Conservation (phyloP, 2,329 filamentous ascomycete genomes). For the Alternaria tenuissima region DNA sequence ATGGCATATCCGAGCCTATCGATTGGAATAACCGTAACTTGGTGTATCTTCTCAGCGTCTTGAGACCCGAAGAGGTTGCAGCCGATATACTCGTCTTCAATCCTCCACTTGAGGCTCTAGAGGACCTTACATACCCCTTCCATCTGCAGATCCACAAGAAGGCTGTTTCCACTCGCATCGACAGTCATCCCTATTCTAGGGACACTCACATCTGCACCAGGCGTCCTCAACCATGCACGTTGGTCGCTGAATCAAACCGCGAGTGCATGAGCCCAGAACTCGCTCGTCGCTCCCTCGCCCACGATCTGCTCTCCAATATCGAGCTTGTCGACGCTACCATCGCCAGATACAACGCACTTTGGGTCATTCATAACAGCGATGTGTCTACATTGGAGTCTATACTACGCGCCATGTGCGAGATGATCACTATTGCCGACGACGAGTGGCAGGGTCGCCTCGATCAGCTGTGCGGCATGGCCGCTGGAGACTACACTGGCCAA, state of each 20-base stretch:
- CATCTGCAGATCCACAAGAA: slow-evolving; percentile 21
- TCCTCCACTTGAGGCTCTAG: slow-evolving; percentile 24
- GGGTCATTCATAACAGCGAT: slow-evolving; percentile 11
- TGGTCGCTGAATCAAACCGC: slow-evolving; percentile 19
- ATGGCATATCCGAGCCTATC: slow-evolving; percentile 6
- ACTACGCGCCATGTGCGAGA: slow-evolving; percentile 23
- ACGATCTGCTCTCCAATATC: slow-evolving; percentile 8
- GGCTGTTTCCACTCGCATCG: not conserved
- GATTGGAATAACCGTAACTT: slow-evolving; percentile 27
- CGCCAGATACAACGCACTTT: slow-evolving; percentile 22
- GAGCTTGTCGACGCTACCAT: slow-evolving; percentile 1
- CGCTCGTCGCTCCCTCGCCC: slow-evolving; percentile 23
- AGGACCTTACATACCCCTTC: slow-evolving; percentile 8
- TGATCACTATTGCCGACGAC: slow-evolving; percentile 17
- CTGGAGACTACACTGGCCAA: not conserved
- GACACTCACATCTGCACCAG: slow-evolving; percentile 29
- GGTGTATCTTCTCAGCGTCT: slow-evolving; percentile 27
- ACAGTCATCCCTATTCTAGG: slow-evolving; percentile 7
- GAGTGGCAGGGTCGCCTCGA: slow-evolving; percentile 21
- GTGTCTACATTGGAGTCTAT: slow-evolving; percentile 14
- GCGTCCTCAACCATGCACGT: not conserved
- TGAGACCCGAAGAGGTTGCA: slow-evolving; percentile 21
- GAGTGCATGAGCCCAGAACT: not conserved
- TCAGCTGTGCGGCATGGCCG: slow-evolving; percentile 16
- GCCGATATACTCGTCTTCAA: slow-evolving; percentile 19